Conservation (phyloP, 2,329 filamentous ascomycete species). For the Pyrenophora seminiperda region DNA sequence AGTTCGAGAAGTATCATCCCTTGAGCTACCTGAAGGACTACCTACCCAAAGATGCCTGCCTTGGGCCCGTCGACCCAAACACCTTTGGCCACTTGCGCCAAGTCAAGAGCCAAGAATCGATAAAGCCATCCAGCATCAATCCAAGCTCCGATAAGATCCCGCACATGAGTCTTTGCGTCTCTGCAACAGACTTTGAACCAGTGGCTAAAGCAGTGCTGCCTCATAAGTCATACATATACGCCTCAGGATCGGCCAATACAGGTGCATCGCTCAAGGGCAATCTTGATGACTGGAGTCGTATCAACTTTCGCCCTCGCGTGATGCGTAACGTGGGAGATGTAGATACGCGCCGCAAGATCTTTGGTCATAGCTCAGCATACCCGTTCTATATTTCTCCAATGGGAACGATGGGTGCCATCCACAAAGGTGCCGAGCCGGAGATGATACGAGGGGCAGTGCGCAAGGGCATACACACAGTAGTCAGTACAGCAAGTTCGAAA, state of each 20-base stretch:
- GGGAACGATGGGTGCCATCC: conserved; percentile 44
- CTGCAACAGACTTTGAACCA: conserved; percentile 40
- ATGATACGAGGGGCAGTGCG: conserved; percentile 44
- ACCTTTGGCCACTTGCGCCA: conserved; percentile 36
- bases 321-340: conserved; percentile 45
- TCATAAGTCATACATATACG: conserved; percentile 43
- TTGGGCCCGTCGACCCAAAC: conserved; percentile 41
- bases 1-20: conserved; percentile 45
- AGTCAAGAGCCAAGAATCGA: conserved; percentile 28
- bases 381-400: conserved; percentile 50
- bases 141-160: conserved; percentile 30
- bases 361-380: conserved; percentile 42
- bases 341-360: conserved; percentile 37
- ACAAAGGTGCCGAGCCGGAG: conserved; percentile 45
- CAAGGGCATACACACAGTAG: conserved; percentile 44
- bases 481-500: conserved; percentile 44
- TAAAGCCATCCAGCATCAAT: conserved; percentile 23
- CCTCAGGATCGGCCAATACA: conserved; percentile 43
- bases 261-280: conserved; percentile 40
- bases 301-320: conserved; percentile 45
- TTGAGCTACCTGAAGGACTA: conserved; percentile 38
- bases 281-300: conserved; percentile 42
- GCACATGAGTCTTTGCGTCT: conserved; percentile 39
- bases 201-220: conserved; percentile 41
- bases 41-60: conserved; percentile 31